Base-by-base conservation (phyloP, 495 filamentous ascomycete genomes). In the Penicillium antarcticum region DNA sequence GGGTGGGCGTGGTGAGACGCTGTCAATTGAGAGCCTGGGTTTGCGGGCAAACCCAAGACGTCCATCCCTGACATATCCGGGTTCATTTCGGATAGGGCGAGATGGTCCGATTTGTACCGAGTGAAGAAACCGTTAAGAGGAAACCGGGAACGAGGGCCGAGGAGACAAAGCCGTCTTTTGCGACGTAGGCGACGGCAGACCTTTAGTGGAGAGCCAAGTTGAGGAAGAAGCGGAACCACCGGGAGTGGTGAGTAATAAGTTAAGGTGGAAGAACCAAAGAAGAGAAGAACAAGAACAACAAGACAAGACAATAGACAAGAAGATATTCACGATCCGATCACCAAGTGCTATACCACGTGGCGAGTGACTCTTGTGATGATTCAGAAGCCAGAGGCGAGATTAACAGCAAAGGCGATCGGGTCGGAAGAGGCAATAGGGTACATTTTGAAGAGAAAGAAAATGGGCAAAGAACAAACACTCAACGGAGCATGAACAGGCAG, bases 41-140 rank as follows among this genome's bases (percentile, higher is more conserved):
- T 73, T 63, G 73, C 44, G 42, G 64, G 73, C 67, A 73, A 65
- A 70, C 72, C 71, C 67, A 75, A 70, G 66, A 71, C 69, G 71
- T 75, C 72, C 68, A 75, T 72, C 61, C 68, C 68, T 67, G 71
- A 66, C 73, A 75, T 75, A 70, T 77, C 69, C 69, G 61, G 47
- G 52, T 63, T 66, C 64, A 65, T 65, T 46, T 52, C 55, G 54
- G 48, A 45, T 45, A 55, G 46, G 53, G 23, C 46, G 57, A 48
- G 58, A 64, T 57, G 60, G 52, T 54, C 53, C 68, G 60, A 66
- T 63, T 71, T 61, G 60, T 64, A 71, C 66, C 70, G 67, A 67
- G 60, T 69, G 62, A 69, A 70, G 62, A 68, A 62, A 74, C 72
- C 73, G 71, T 71, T 67, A 61, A 67, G 66, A 69, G 61, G 51